Percentiles rank a stretch among this genome's conserved stretches.
phyloP scores from a whole-genome alignment of 164 flowering plant genomes.

The Magnolia kwangsiensis region DNA sequence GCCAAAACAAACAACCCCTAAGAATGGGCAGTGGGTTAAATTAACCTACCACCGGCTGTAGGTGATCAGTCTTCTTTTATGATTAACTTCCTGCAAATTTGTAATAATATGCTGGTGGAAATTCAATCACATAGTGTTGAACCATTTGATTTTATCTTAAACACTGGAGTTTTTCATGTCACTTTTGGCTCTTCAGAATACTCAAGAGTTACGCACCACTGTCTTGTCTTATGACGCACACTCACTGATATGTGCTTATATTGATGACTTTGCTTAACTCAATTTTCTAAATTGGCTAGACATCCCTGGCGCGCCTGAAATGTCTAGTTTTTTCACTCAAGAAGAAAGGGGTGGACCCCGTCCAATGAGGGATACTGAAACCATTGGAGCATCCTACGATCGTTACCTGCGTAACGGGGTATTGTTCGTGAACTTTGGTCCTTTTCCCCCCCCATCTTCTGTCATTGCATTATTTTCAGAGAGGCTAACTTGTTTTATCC shows the following conservation, averaged over 20 bases:
- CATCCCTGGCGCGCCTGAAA: conserved; percentile 42
- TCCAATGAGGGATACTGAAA: conserved; percentile 51
- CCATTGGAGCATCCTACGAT: conserved; percentile 76
- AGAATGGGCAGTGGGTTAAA: no score
- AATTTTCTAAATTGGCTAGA: conserved; percentile 32
- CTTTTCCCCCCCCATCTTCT: not conserved
- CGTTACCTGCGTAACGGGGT: conserved; percentile 69
- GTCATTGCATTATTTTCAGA: not conserved
- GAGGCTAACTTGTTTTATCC: conserved; percentile 9
- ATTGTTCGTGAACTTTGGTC: conserved; percentile 9
- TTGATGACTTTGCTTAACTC: not conserved
- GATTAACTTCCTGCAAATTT: not conserved
- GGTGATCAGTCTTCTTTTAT: not conserved
- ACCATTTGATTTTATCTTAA: no score
- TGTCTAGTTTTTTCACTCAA: conserved; percentile 46
- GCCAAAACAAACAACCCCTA: no score
- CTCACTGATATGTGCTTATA: not conserved
- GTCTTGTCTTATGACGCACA: not conserved
- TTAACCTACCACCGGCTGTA: not conserved
- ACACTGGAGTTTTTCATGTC: no score
- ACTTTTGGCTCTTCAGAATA: no score
- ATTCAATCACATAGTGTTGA: not conserved
- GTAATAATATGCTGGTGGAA: not conserved
- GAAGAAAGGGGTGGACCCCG: conserved; percentile 52
- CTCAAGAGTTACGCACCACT: no score